phyloP scores from a whole-genome alignment of 306 rosid species.

The Castanopsis chinensis region DNA sequence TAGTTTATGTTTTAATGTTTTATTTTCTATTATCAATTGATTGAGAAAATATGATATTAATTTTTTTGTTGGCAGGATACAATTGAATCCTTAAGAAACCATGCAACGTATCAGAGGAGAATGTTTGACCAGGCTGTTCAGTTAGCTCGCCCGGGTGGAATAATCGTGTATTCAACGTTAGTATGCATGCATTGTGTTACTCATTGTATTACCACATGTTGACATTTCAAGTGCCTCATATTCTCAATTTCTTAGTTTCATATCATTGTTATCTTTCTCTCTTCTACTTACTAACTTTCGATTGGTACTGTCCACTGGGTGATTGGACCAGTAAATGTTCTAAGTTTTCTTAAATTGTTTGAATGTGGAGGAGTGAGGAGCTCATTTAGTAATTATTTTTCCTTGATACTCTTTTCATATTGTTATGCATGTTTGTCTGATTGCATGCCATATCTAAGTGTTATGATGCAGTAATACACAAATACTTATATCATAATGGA shows the following conservation, averaged over 20 bases:
- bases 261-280: neutral
- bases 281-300: too few species aligned
- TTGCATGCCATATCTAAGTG: too few species aligned
- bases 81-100: slow-evolving; percentile 67
- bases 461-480: too few species aligned
- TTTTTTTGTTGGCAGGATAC: slow-evolving; percentile 61
- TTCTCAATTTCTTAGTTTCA: neutral
- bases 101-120: slow-evolving; percentile 78
- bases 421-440: too few species aligned
- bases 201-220: slow-evolving; percentile 14
- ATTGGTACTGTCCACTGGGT: too few species aligned
- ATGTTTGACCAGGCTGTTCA: slow-evolving; percentile 97
- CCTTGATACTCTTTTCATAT: too few species aligned
- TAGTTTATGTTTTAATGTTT: neutral
- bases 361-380: too few species aligned
- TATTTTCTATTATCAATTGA: neutral
- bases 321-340: too few species aligned
- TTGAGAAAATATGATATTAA: slow-evolving; percentile 1
- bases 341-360: too few species aligned
- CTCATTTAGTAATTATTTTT: too few species aligned
- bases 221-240: neutral
- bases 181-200: slow-evolving; percentile 32
- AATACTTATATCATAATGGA: too few species aligned
- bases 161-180: slow-evolving; percentile 91
- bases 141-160: slow-evolving; percentile 79